Evolutionary conservation across 176 grass and related monocot genomes (phyloP), one percentile per base, ranked within the genome.

Genomic region (Aegilops sharonensis): DNA sequence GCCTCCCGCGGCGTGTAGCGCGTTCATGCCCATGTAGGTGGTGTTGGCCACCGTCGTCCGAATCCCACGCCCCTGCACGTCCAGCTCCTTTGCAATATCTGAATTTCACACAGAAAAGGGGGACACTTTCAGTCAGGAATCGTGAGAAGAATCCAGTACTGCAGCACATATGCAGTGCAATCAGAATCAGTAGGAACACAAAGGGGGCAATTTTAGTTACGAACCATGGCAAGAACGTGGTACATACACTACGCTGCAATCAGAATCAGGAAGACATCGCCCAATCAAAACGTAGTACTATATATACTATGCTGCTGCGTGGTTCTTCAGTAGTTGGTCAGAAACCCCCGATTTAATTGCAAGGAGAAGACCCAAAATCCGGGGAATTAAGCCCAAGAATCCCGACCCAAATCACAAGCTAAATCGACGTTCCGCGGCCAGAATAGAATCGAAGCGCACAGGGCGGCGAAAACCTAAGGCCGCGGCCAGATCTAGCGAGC

Each of bases 41-140:
- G 75, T 56, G 35, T 45, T 40, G 48, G 84, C 75, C 48, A 86
- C 17, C 3, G 32, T 71, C 21, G 5, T 23, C 32, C 14, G 62
- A 52, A 86, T 78, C 75, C 75, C 84, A 10, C 71, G 78, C 64
- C 84, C 76, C 10, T 79, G 23, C 20, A 30, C 37, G 35, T 86
- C 84, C 36, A 79, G 64, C 24, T 71, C 48, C 34, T 71, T 86
- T 61, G 84, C 84, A 1, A 79, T 79, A 65, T 24, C 76, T 86
- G 23, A 24, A 61, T 21, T 40, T 20, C 57, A 5, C 52, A 20
- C 17, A 20, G 0, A 84, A 67, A 59, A 45, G 5, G 47, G 42
- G 15, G 36, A 20, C 15, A 21, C 20, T 69, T 78, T 68, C 12
- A 85, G 45, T 31, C 30, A 52, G 21, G 29, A 64, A 35, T 35